Conservation (phyloP, 352 stramenopile genomes). For the Globisporangium emineosum region DNA sequence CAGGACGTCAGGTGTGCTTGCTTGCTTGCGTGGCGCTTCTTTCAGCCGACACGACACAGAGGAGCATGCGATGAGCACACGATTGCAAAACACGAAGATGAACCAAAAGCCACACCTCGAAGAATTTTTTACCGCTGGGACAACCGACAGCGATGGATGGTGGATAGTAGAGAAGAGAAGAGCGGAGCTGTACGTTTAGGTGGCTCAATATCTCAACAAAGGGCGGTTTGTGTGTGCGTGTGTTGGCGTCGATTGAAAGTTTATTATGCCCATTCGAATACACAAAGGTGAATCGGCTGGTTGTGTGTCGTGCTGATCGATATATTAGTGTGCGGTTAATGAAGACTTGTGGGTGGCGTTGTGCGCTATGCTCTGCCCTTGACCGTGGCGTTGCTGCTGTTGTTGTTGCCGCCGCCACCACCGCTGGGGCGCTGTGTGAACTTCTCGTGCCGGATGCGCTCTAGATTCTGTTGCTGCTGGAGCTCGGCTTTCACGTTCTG, state of each 20-base stretch:
- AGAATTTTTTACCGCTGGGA: not conserved
- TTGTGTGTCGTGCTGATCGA: not conserved
- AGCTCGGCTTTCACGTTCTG: constrained; percentile 96
- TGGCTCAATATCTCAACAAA: not conserved
- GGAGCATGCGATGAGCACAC: no score
- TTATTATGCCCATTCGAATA: not conserved
- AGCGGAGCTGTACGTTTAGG: not conserved
- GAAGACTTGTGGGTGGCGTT: not conserved
- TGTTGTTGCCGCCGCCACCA: not conserved
- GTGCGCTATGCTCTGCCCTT: constrained; percentile 14
- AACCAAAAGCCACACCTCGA: not conserved
- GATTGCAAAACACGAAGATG: not conserved
- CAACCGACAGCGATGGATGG: no score
- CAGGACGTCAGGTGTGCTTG: not conserved
- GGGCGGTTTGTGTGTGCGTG: not conserved
- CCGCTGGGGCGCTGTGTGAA: constrained; percentile 46
- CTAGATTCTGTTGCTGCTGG: constrained; percentile 92
- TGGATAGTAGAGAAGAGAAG: no score
- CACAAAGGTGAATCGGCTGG: constrained; percentile 10
- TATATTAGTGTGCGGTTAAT: constrained; percentile 5
- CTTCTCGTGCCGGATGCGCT: constrained; percentile 88
- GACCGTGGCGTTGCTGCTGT: constrained; percentile 12
- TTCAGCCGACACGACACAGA: not conserved
- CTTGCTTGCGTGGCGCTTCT: not conserved
- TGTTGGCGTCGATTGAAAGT: not conserved